Conservation (phyloP, 164 flowering plant genomes). For the Chloranthus sessilifolius region DNA sequence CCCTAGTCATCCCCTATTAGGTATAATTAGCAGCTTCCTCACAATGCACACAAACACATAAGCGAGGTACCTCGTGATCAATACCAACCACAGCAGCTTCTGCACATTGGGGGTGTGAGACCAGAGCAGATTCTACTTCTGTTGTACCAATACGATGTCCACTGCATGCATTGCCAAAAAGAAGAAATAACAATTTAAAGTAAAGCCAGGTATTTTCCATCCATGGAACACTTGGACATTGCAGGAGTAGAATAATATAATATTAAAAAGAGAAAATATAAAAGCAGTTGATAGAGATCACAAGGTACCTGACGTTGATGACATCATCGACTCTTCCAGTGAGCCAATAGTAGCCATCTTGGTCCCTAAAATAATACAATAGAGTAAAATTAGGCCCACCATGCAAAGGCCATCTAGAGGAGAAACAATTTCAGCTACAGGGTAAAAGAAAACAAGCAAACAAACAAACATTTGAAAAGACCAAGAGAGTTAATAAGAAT, state of each 20-base stretch:
- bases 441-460: neutral
- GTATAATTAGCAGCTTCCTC: no score
- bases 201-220: no score
- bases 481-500: neutral
- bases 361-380: conserved; percentile 53
- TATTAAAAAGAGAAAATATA: no score
- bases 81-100: conserved; percentile 99
- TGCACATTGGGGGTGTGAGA: conserved; percentile 94
- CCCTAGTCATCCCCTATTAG: no score
- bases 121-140: conserved; percentile 98
- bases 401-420: neutral
- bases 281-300: no score
- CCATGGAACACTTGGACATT: no score
- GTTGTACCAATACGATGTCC: conserved; percentile 99
- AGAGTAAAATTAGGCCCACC: neutral
- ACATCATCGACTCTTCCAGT: conserved; percentile 99
- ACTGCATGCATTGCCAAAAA: conserved; percentile 45
- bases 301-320: conserved; percentile 90
- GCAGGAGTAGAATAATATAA: no score
- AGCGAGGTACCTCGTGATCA: conserved; percentile 83
- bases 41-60: no score
- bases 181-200: no score
- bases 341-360: conserved; percentile 97
- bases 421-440: neutral
- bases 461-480: neutral